Base-by-base conservation (phyloP, 345 rosid species). In the Noccaea caerulescens region DNA sequence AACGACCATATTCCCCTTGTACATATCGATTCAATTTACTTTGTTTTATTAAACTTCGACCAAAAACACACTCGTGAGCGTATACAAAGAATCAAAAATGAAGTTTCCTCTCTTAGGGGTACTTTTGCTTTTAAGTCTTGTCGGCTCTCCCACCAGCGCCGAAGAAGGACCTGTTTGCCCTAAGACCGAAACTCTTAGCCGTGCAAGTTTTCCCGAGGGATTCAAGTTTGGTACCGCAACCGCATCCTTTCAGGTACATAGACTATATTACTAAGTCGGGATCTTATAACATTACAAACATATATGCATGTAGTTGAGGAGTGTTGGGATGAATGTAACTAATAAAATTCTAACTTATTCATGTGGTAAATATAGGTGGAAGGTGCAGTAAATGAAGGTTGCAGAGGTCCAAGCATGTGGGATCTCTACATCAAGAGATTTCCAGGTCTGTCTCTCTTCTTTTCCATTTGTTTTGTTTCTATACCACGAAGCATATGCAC, bases 341-440 rank as follows among this genome's bases (percentile, higher is more conserved):
- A 67, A 13, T 30, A 20, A 67, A 53, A 16, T 7, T 67, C 13
- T 33, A 16, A 9, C 5, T 4, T 37, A 8, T 71, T 3, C 42
- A 16, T 71, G 46, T 61, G 57, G 18, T 58, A 42, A 49, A 47
- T 37, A 37, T 59, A 78, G 81, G 73, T 68, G 36, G 84, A 81
- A 76, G 84, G 82, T 56, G 84, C 80, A 20, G 84, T 69, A 44
- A 36, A 52, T 55, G 82, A 78, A 68, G 70, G 77, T 63, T 80
- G 84, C 38, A 75, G 79, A 78, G 82, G 84, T 45, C 82, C 82
- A 46, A 81, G 82, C 70, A 7, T 81, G 20, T 81, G 84, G 84
- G 84, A 81, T 64, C 47, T 64, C 16, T 76, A 52, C 39, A 54
- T 25, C 9, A 54, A 64, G 61, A 63, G 60, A 63, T 58, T 8